Evolutionary conservation across 768 basidiomycete species (phyloP).

Genomic region (Brasilioporus rufonigricans): DNA sequence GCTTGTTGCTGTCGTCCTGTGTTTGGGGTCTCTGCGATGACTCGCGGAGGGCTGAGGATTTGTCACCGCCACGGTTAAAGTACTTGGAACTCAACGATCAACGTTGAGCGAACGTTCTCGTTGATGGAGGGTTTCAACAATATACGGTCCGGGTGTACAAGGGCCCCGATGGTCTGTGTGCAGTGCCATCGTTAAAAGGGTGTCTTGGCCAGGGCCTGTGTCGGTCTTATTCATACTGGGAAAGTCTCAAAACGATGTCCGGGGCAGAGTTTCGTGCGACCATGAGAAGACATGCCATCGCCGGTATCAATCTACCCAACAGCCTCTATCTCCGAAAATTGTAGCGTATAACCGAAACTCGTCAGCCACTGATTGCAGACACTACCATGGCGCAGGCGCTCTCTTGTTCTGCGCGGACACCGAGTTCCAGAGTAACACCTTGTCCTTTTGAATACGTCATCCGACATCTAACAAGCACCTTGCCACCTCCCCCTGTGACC

Average conservation of each 20-base stretch:
- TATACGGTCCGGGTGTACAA: not conserved
- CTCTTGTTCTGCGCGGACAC: conserved; percentile 88
- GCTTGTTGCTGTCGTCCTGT: conserved; percentile 11
- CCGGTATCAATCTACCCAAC: conserved; percentile 8
- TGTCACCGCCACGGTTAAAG: conserved; percentile 14
- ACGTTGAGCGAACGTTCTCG: conserved; percentile 8
- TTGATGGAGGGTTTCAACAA: not conserved
- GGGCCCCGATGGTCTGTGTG: not conserved
- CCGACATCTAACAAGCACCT: conserved; percentile 88
- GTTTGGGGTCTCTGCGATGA: conserved; percentile 11
- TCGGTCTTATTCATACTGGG: conserved; percentile 7
- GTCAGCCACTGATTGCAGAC: conserved; percentile 77
- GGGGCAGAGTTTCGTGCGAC: conserved; percentile 6
- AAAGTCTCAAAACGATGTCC: conserved; percentile 6
- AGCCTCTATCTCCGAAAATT: conserved; percentile 1
- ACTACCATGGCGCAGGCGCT: conserved; percentile 85
- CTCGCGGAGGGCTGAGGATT: conserved; percentile 10
- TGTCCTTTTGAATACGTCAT: conserved; percentile 92
- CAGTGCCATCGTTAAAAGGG: conserved; percentile 5
- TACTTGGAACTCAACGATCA: not conserved
- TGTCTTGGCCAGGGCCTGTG: not conserved
- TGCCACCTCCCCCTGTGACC: conserved; percentile 91
- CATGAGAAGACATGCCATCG: conserved; percentile 12
- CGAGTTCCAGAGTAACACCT: conserved; percentile 91
- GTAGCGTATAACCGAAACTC: not conserved